Percentiles rank a stretch among this genome's conserved stretches.
These are phyloP conservation scores for Pleurotus giganteus DNA, from an alignment of 768 basidiomycete species.

Conservation along the genomic window DNA sequence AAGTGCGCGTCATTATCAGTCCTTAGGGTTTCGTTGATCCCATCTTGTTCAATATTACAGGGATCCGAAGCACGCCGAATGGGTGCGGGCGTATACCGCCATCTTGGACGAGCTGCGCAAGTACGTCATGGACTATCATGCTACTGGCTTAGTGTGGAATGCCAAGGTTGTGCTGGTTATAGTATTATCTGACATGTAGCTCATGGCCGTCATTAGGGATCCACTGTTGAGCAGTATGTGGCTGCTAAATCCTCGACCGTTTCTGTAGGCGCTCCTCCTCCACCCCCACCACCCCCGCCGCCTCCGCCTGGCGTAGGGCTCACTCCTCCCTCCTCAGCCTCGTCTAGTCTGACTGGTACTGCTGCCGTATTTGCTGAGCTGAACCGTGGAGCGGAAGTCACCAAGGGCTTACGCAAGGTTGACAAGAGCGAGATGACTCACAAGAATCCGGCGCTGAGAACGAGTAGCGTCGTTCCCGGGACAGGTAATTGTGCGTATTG, in stretches of 20 bases:
- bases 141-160: conserved; percentile 90
- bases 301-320: conserved; percentile 46
- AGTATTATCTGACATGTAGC: conserved; percentile 2
- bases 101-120: conserved; percentile 77
- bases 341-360: conserved; percentile 46
- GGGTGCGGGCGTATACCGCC: conserved; percentile 72
- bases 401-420: conserved; percentile 89
- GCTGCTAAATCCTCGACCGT: conserved; percentile 31
- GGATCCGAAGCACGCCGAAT: conserved; percentile 83
- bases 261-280: conserved; percentile 34
- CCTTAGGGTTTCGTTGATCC: not conserved
- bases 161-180: conserved; percentile 49
- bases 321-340: conserved; percentile 36
- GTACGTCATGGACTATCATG: conserved; percentile 84
- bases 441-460: conserved; percentile 90
- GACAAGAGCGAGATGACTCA: conserved; percentile 98
- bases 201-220: conserved; percentile 39
- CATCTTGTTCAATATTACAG: conserved; percentile 38
- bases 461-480: conserved; percentile 49
- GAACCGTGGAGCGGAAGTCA: conserved; percentile 87
- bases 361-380: conserved; percentile 88
- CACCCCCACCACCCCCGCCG: conserved; percentile 57
- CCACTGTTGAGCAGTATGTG: conserved; percentile 54
- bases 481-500: conserved; percentile 19
- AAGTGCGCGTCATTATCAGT: conserved; percentile 53